phyloP scores from a whole-genome alignment of 352 stramenopile species.

The Phytophthora syringae region DNA sequence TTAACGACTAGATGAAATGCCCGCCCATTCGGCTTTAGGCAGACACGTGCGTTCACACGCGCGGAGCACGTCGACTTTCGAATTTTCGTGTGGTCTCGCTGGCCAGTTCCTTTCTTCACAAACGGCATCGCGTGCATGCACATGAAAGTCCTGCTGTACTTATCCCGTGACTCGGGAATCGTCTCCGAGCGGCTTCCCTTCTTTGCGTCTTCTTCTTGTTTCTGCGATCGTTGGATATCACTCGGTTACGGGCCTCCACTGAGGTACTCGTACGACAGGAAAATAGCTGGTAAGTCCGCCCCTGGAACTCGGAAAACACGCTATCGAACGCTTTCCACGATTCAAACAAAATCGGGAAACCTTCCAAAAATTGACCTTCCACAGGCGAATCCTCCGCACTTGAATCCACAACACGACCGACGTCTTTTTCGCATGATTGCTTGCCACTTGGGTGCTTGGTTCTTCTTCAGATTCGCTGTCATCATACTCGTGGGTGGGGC shows the following conservation, averaged over 20 bases:
- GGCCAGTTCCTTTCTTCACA: too few species aligned
- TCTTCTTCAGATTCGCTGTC: background rate
- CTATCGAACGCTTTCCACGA: constrained; percentile 1
- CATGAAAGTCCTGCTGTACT: too few species aligned
- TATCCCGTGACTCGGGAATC: too few species aligned
- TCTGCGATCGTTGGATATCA: too few species aligned
- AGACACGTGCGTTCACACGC: constrained; percentile 1
- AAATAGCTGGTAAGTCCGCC: constrained; percentile 8
- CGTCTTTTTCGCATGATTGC: background rate
- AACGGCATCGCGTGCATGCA: too few species aligned
- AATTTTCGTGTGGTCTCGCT: too few species aligned
- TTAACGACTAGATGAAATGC: background rate
- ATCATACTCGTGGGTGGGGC: too few species aligned
- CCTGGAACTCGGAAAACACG: background rate
- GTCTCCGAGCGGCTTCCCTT: too few species aligned
- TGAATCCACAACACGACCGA: background rate
- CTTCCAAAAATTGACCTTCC: background rate
- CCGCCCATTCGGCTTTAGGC: background rate
- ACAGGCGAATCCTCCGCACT: background rate
- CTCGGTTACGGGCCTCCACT: too few species aligned
- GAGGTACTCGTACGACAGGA: background rate
- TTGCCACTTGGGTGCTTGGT: background rate
- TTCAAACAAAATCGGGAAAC: background rate
- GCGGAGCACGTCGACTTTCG: background rate
- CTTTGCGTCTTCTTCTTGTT: too few species aligned